These are phyloP conservation scores for Calonectria pauciramosa DNA, from an alignment of 2,329 filamentous ascomycete species.

Conservation along the genomic window DNA sequence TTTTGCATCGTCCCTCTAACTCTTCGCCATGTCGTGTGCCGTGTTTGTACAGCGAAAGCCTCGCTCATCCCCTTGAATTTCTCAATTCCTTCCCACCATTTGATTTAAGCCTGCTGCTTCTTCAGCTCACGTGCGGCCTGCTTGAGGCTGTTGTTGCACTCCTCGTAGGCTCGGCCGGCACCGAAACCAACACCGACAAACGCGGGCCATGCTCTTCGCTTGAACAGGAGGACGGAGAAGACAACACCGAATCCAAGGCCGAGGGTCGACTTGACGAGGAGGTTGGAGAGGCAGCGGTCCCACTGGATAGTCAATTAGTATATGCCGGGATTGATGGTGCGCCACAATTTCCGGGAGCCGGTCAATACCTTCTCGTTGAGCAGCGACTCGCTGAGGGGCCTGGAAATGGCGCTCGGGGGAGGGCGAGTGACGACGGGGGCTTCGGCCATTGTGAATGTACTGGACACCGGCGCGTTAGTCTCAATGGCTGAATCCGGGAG, in stretches of 20 bases:
- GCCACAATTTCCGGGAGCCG: not conserved
- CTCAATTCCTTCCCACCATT: slow-evolving; percentile 8
- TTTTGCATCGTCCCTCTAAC: slow-evolving; percentile 37
- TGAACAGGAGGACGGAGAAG: slow-evolving; percentile 98
- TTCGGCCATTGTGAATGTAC: slow-evolving; percentile 64
- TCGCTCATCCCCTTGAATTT: slow-evolving; percentile 11
- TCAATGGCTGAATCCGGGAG: slow-evolving; percentile 18
- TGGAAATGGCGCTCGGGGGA: slow-evolving; percentile 75
- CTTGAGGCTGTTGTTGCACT: slow-evolving; percentile 89
- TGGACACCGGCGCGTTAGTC: slow-evolving; percentile 36
- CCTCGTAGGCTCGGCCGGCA: slow-evolving; percentile 96
- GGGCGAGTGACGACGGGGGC: slow-evolving; percentile 58
- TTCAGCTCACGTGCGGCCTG: slow-evolving; percentile 71
- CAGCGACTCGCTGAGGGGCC: slow-evolving; percentile 96
- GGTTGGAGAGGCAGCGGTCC: slow-evolving; percentile 98
- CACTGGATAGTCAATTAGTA: slow-evolving; percentile 71
- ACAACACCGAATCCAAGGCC: slow-evolving; percentile 98
- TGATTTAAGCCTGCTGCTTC: slow-evolving; percentile 62
- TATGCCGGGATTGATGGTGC: not conserved
- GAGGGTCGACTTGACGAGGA: slow-evolving; percentile 96
- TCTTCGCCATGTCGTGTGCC: slow-evolving; percentile 34
- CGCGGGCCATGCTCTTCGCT: slow-evolving; percentile 98
- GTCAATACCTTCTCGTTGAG: slow-evolving; percentile 95
- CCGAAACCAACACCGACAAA: slow-evolving; percentile 95
- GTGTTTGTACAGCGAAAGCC: slow-evolving; percentile 44